Conservation (phyloP, 768 basidiomycete genomes). For the Melanogaster broomeanus region DNA sequence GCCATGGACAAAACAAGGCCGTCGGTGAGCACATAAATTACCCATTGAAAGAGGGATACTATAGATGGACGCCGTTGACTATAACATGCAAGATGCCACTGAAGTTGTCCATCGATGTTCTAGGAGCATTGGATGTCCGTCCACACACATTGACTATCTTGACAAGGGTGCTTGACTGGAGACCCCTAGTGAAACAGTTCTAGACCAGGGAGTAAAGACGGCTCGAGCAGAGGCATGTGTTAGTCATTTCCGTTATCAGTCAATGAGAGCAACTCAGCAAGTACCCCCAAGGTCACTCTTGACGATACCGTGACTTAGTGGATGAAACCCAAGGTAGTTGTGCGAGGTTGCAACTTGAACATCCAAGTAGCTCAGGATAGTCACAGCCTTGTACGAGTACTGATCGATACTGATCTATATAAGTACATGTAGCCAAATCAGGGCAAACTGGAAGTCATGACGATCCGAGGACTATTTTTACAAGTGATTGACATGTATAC, state of each 20-base stretch:
- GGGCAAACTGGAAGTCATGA: neutral
- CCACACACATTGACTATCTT: neutral
- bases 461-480: constrained; percentile 1
- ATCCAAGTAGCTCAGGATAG: no score
- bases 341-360: no score
- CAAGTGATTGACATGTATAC: constrained; percentile 8
- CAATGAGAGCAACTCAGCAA: neutral
- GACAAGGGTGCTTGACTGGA: neutral
- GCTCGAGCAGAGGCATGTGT: constrained; percentile 11
- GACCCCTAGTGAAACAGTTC: neutral
- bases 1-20: no score
- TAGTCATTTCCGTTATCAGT: constrained; percentile 30
- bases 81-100: no score
- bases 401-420: no score
- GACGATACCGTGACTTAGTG: neutral
- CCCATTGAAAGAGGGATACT: no score
- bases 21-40: no score
- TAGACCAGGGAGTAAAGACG: neutral
- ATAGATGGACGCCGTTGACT: no score
- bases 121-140: no score
- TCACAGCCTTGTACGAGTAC: no score
- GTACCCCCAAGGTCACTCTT: neutral
- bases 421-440: no score
- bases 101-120: no score
- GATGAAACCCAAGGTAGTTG: neutral